phyloP scores from a whole-genome alignment of 306 rosid species.

The Rosa lucieae region DNA sequence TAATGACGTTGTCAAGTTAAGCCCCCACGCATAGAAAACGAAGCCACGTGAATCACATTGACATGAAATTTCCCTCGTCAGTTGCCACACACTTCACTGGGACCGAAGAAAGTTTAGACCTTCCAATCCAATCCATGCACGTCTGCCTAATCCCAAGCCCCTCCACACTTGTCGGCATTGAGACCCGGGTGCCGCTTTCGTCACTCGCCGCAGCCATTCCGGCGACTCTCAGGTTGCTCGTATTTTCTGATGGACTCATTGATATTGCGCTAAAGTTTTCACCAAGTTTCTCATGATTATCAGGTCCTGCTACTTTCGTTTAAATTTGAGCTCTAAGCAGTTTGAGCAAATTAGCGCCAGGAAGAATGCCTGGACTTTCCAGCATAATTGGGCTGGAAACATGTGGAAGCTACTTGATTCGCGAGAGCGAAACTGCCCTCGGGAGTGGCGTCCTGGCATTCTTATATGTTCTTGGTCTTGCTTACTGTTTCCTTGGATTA shows the following conservation, averaged over 20 bases:
- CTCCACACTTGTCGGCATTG: background rate
- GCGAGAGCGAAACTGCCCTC: slow-evolving; percentile 58
- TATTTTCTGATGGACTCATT: no score
- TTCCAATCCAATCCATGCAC: background rate
- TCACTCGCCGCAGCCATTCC: no score
- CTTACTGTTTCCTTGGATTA: slow-evolving; percentile 82
- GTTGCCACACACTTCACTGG: no score
- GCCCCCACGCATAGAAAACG: background rate
- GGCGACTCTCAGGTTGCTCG: background rate
- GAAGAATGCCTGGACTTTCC: slow-evolving; percentile 35
- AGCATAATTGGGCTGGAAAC: slow-evolving; percentile 28
- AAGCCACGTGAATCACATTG: no score
- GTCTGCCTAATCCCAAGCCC: background rate
- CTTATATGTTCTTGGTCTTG: slow-evolving; percentile 71
- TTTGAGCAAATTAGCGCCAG: slow-evolving; percentile 31
- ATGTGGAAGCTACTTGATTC: slow-evolving; percentile 67
- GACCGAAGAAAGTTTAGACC: background rate
- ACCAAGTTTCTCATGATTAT: background rate
- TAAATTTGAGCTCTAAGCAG: slow-evolving; percentile 11
- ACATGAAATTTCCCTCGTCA: no score
- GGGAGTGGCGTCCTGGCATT: slow-evolving; percentile 47
- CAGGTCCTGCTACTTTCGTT: slow-evolving; percentile 31
- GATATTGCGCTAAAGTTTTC: no score
- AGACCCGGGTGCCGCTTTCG: background rate
- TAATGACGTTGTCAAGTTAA: background rate